Evolutionary conservation across 2,329 filamentous ascomycete genomes (phyloP).

Genomic region (Fusarium sp.): DNA sequence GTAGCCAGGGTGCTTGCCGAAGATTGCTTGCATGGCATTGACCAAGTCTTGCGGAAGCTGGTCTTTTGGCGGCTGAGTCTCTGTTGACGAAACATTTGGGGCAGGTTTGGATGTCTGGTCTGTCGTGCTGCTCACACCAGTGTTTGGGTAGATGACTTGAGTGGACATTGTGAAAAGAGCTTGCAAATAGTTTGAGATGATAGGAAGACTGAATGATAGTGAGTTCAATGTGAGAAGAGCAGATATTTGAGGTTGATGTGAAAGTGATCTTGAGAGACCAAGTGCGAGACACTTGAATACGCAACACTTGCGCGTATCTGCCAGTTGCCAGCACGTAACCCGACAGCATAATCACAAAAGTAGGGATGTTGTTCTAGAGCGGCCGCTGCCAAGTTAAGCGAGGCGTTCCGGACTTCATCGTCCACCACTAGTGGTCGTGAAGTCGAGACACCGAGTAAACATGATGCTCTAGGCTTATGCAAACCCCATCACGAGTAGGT

Average conservation of each 20-base stretch:
- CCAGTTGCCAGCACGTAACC: rapidly evolving
- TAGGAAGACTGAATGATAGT: rapidly evolving
- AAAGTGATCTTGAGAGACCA: background rate
- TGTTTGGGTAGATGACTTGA: background rate
- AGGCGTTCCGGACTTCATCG: background rate
- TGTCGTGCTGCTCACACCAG: background rate
- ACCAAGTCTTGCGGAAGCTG: constrained; percentile 17
- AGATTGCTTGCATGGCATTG: constrained; percentile 25
- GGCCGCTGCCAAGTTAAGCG: background rate
- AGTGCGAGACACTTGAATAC: background rate
- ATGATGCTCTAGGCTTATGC: background rate
- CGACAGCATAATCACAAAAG: too few relatives aligned
- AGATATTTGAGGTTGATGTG: background rate
- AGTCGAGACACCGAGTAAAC: background rate
- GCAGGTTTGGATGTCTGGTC: background rate
- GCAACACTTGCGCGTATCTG: rapidly evolving
- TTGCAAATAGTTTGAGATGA: too few relatives aligned
- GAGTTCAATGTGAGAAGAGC: background rate
- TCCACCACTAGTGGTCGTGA: background rate
- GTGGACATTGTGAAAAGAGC: background rate
- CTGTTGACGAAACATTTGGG: background rate
- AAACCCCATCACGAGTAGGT: background rate
- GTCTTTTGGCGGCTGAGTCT: background rate
- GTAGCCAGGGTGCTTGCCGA: constrained; percentile 27
- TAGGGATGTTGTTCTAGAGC: rapidly evolving